phyloP scores from a whole-genome alignment of 495 filamentous ascomycete genomes.

The Penicillium diatomitis region DNA sequence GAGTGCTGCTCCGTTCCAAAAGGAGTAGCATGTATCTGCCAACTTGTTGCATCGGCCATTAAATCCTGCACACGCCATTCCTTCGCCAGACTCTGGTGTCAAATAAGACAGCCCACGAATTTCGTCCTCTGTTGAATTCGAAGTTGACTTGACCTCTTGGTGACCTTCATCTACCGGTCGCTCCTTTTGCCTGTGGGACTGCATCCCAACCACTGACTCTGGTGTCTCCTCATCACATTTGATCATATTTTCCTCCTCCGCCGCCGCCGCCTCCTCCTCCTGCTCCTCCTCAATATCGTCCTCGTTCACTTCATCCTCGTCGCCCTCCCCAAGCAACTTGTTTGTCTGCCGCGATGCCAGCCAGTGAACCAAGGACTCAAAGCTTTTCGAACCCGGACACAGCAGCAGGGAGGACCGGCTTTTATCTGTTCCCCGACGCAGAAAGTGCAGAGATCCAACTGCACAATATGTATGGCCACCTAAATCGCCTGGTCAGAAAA shows the following conservation, averaged over 20 bases:
- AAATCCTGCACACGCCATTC: slow-evolving; percentile 55
- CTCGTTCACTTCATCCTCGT: slow-evolving; percentile 29
- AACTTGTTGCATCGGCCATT: slow-evolving; percentile 85
- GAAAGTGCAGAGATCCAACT: slow-evolving; percentile 61
- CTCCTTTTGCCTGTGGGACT: too few relatives aligned
- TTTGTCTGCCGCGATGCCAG: slow-evolving; percentile 63
- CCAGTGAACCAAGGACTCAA: slow-evolving; percentile 48
- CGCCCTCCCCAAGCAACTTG: slow-evolving; percentile 35
- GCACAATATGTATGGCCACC: slow-evolving; percentile 87
- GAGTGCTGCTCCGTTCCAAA: slow-evolving; percentile 75
- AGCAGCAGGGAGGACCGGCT: slow-evolving; percentile 15
- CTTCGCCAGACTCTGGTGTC: slow-evolving; percentile 17
- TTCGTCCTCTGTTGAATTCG: slow-evolving; percentile 14
- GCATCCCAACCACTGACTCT: too few relatives aligned
- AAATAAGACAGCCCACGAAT: slow-evolving; percentile 29
- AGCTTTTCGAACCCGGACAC: slow-evolving; percentile 23
- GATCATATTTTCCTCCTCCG: not conserved
- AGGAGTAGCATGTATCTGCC: slow-evolving; percentile 89
- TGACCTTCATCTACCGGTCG: too few relatives aligned
- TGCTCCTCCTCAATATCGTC: not conserved
- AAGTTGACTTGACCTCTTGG: too few relatives aligned
- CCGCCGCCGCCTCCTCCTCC: not conserved
- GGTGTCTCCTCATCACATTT: not conserved
- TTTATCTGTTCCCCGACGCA: slow-evolving; percentile 37
- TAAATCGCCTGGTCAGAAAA: slow-evolving; percentile 26